Conservation (phyloP, 345 rosid species). For the Eucalyptus camaldulensis region DNA sequence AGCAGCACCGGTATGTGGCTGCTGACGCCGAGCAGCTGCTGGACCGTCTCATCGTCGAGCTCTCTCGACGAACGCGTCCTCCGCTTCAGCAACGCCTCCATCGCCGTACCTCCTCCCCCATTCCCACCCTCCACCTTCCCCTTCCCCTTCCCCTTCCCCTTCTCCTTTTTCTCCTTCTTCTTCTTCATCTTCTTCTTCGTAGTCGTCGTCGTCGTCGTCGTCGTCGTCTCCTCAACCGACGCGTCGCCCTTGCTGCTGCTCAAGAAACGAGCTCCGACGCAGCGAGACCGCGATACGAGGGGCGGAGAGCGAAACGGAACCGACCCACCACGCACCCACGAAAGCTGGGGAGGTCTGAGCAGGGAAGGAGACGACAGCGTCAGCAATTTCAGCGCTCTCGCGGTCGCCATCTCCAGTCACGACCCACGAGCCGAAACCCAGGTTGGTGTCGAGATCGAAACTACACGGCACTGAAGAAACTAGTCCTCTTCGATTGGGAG, state of each 20-base stretch:
- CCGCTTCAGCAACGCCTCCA: conserved; percentile 36
- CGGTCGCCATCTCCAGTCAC: not conserved
- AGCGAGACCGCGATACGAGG: not conserved
- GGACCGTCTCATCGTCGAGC: conserved; percentile 1
- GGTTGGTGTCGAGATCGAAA: not conserved
- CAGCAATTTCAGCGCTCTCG: not conserved
- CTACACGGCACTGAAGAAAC: not conserved
- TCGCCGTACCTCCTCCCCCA: not conserved
- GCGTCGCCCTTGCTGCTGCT: not conserved
- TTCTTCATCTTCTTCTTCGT: not conserved
- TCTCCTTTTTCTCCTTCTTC: not conserved
- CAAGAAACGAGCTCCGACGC: not conserved
- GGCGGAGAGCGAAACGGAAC: not conserved
- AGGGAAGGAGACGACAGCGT: not conserved
- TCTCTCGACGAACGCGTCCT: conserved; percentile 77
- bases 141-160: not conserved
- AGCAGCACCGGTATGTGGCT: conserved; percentile 75
- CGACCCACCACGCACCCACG: not conserved
- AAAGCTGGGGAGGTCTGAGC: not conserved
- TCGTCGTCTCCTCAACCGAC: not conserved
- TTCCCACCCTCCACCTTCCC: not conserved
- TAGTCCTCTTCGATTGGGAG: not conserved
- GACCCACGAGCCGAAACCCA: not conserved
- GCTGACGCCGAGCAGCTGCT: not conserved
- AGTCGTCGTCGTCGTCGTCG: not conserved